Base-by-base conservation (phyloP, 129 eudicot species). In the Glebionis coronaria region DNA sequence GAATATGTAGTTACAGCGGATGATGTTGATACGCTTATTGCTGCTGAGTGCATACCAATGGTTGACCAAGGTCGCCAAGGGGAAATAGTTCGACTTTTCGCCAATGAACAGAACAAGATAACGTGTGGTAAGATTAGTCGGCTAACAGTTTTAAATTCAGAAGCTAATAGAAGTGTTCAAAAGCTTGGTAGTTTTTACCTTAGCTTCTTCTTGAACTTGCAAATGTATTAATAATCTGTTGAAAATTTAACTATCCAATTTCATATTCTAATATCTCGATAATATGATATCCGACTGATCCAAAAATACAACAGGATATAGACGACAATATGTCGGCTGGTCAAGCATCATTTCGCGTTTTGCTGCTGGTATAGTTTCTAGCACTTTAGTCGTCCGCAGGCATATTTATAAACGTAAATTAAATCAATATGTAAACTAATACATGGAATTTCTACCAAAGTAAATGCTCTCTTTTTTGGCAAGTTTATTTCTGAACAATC, bases 41-140 rank as follows among this genome's bases (percentile, higher is more conserved):
- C 97, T 69, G 99, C 90, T 59, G 99, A 94, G 65, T 90, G 97
- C 83, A 87, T 90, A 70, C 97, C 99, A 20, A 90, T 94, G 95
- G 97, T 90, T 81, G 99, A 90, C 40, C 89, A 87, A 73, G 99
- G 97, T 57, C 87, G 81, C 25, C 97, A 94, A 95, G 97, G 99
- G 63, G 83, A 84, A 53, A 57, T 89, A 29, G 99, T 86, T 58
- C 76, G 87, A 73, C 78, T 78, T 44, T 82, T 94, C 75, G 99
- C 99, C 71, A 89, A 94, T 75, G 84, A 89, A 31, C 88, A 87
- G 76, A 82, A 88, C 82, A 94, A 94, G 74, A 94, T 94, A 74
- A 82, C 88, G 8, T 86, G 99, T 71, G 99, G 99, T 94, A 77
- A 75, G 92, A 66, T 66, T 40, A 50, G 0, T 68, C 75, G 25